Base-by-base conservation (phyloP, 768 basidiomycete species). In the Auriculariales sp. region DNA sequence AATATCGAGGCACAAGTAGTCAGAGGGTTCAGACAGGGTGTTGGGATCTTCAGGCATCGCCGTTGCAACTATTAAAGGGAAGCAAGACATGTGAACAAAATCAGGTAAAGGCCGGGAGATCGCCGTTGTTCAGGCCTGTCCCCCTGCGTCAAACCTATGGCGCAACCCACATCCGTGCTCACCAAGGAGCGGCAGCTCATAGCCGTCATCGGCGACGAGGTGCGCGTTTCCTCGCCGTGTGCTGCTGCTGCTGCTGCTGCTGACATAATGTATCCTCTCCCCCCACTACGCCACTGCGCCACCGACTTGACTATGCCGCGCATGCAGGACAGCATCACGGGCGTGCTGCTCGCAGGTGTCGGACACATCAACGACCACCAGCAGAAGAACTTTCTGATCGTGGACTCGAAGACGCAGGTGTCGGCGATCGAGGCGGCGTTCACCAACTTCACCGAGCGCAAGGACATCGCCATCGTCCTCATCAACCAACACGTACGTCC, bases 181-280 rank as follows among this genome's bases (percentile, higher is more conserved):
- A 7, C 39, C 39, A 44, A 44, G 22, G 39, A 94, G 65, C 77
- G 94, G 49, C 84, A 75, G 53, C 69, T 98, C 34, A 75, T 99
- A 34, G 94, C 95, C 29, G 90, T 93, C 62, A 98, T 99, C 57
- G 95, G 94, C 33, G 95, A 98, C 64, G 95, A 99, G 71, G 94
- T 93, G 56, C 49, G 69, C 56, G 25, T 24, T 14, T 24, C 28
- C 47, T 33, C 19, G 35, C 39, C 39, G 51, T 36, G 24, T 15
- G 10, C 46, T 34, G 15, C 35, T n/a, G 44, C 24, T 34, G 29
- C 32, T 30, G 35, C 14, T 10, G 28, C 7, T 42, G 27, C 29
- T 36, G n/a, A 11, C 12, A n/a, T n/a, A n/a, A 29, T 25, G 32
- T 29, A 15, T 25, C 34, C 12, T 32, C 33, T 35, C 6, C 19